Evolutionary conservation across 139 green algal genomes (phyloP).

Genomic region (Closterium sp.): DNA sequence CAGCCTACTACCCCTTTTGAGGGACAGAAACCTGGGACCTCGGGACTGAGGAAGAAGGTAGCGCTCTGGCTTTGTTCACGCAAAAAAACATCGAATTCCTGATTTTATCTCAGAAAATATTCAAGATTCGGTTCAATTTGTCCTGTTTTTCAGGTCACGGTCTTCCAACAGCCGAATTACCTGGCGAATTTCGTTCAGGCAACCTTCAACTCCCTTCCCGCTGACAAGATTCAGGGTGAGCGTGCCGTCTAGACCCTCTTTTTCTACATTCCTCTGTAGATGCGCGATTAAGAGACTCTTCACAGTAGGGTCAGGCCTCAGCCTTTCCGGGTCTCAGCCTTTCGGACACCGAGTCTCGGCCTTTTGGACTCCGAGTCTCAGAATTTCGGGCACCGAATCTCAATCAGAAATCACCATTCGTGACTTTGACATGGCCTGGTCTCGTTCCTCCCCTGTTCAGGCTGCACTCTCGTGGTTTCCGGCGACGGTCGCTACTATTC

Average conservation of each 20-base stretch:
- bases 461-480: slow-evolving; percentile 51
- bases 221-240: slow-evolving; percentile 49
- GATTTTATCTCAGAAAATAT: not conserved
- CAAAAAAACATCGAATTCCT: not conserved
- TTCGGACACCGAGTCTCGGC: not conserved
- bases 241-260: not conserved
- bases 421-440: not conserved
- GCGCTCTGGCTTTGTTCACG: not conserved
- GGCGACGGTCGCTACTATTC: slow-evolving; percentile 56
- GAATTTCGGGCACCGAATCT: too few species aligned
- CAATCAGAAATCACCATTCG: not conserved
- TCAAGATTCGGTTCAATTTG: not conserved
- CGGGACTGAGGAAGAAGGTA: slow-evolving; percentile 89
- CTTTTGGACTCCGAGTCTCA: not conserved
- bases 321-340: too few species aligned
- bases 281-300: too few species aligned
- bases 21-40: slow-evolving; percentile 95
- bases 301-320: too few species aligned
- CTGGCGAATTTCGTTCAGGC: slow-evolving; percentile 54
- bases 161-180: slow-evolving; percentile 52
- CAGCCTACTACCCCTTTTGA: slow-evolving; percentile 84
- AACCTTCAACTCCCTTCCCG: slow-evolving; percentile 51
- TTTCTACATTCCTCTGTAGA: not conserved
- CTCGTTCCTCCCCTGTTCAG: slow-evolving; percentile 1
- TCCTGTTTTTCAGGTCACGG: slow-evolving; percentile 29